Base-by-base conservation (phyloP, 768 basidiomycete genomes). In the Strobilomyces dryophilus region DNA sequence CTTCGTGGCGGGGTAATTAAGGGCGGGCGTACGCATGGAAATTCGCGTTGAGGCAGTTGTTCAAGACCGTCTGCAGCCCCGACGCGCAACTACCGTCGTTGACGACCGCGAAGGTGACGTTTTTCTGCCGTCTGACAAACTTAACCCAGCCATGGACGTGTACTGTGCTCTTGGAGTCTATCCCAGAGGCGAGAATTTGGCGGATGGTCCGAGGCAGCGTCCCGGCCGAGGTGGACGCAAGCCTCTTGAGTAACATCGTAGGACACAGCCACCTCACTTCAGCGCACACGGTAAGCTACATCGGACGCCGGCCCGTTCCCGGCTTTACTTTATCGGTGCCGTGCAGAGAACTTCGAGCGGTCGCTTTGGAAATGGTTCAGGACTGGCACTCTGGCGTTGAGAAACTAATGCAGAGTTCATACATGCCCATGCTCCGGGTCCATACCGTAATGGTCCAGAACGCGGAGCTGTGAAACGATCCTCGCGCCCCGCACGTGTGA, bases 81-180 rank as follows among this genome's bases (percentile, higher is more conserved):
- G 75, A 69, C 8, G 78, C 55, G 3, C 80, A 81, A 49, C 87
- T 90, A 4, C 94, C 94, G 69, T 97, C 94, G 40, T 80, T 83
- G 51, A 95, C 70, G 43, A 86, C 82, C 12, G 84, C 86, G 65
- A 97, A 98, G 3, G 90, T 78, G n/a, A 93, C 77, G 47, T 84
- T 84, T 74, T 95, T 95, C 72, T 95, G 92, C 39, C 83, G 80
- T 39, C 93, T 79, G 37, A 95, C 79, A 2, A 89, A 91, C 61
- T 86, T 87, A 51, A 98, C 76, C 91, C 92, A 95, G 47, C 90
- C 94, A 40, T 84, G 81, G 10, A 95, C 77, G 20, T 71, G 57
- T 8, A 76, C 61, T 11, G 62, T 57, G 20, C n/a, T 45, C 1
- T 52, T n/a, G 8, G 54, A 18, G 14, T 51, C 55, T 34, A 29